Base-by-base conservation (phyloP, 176 grass and related monocot species). In the Cenchrus purpureus region DNA sequence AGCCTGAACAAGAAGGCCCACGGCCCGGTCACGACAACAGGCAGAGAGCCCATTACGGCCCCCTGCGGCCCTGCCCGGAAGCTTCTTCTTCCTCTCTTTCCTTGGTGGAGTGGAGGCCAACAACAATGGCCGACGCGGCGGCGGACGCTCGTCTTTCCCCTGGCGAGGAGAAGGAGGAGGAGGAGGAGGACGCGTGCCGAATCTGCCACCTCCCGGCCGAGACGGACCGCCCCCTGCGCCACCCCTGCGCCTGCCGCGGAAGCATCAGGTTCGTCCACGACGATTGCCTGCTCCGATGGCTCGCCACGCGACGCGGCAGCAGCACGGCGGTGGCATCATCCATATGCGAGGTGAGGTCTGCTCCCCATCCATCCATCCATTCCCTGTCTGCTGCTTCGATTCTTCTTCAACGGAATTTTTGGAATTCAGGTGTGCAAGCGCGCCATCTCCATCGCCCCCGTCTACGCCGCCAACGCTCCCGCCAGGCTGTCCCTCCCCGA, bases 211-310 rank as follows among this genome's bases (percentile, higher is more conserved):
- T 74, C 49, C 74, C 81, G 1, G 81, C 75, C 6, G 87, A 88
- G 58, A 68, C 58, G 22, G 74, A 48, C 12, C 80, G 76, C 0
- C 87, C 81, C 40, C 87, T 88, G 15, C 87, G 81, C 48, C 79
- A 83, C 56, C 87, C 81, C 67, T 88, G 87, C 87, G 87, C 87
- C 49, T 88, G 81, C 87, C 82, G 74, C 68, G 87, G 75, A 60
- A 84, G 66, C 75, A 84, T 84, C 87, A 65, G 50, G 57, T 88
- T 88, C 87, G 87, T 88, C 75, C 87, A 88, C 67, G 87, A 88
- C 81, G 81, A 88, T 40, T 88, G 87, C 87, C 87, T 88, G 75
- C 87, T 88, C 59, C 87, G 81, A 65, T 84, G 87, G 87, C 81
- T 88, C 50, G 57, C 81, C 75, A 74, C 75, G 59, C 76, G 87